Conservation (phyloP, 2,329 filamentous ascomycete species). For the Grosmannia huntii region DNA sequence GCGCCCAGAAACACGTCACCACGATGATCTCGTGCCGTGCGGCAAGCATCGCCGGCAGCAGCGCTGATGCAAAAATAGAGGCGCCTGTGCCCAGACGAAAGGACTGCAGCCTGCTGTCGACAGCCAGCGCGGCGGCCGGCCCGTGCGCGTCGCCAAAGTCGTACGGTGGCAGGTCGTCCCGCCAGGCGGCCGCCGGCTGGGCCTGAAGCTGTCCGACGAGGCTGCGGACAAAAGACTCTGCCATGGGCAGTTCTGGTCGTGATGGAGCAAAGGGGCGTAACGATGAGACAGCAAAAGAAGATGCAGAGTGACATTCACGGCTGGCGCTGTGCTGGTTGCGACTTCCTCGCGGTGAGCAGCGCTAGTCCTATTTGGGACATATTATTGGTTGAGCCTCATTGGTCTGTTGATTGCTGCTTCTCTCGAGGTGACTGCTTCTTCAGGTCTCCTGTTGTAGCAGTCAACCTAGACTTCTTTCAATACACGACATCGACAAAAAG, state of each 20-base stretch:
- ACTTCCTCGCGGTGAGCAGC: not conserved
- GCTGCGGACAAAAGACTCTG: constrained; percentile 12
- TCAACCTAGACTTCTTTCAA: too few relatives aligned
- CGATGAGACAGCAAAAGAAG: not conserved
- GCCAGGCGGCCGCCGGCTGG: not conserved
- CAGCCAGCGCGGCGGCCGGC: constrained; percentile 24
- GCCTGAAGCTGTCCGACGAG: constrained; percentile 13
- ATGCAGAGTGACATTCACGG: not conserved
- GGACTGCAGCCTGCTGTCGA: constrained; percentile 30
- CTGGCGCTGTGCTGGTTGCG: not conserved
- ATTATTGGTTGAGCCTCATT: not conserved
- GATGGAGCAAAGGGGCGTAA: not conserved
- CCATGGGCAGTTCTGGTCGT: not conserved
- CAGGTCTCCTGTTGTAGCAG: too few relatives aligned
- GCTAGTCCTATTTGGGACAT: not conserved
- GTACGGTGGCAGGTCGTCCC: constrained; percentile 34
- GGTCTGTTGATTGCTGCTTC: not conserved
- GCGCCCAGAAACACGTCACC: constrained; percentile 23
- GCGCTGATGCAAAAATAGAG: constrained; percentile 37
- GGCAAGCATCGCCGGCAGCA: constrained; percentile 47
- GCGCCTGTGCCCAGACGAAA: constrained; percentile 46
- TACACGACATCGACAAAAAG: too few relatives aligned
- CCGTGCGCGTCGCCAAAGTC: constrained; percentile 24
- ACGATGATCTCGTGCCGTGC: constrained; percentile 12
- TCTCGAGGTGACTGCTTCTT: too few relatives aligned